Conservation (phyloP, 768 basidiomycete genomes). For the Imleria badia region DNA sequence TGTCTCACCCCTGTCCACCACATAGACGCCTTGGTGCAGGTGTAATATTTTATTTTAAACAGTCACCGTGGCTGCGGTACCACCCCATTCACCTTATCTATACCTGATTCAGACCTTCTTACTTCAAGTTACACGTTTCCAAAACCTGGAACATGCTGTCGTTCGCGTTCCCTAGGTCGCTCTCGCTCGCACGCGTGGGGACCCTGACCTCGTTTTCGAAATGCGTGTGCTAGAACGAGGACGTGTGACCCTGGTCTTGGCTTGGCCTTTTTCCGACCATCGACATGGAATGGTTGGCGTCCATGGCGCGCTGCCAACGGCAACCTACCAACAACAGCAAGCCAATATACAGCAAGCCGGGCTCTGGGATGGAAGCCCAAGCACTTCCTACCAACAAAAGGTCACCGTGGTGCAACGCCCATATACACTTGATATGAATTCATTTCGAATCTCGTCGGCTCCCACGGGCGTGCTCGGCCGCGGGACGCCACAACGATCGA, state of each 20-base stretch:
- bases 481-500: constrained; percentile 12
- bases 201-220: constrained; percentile 19
- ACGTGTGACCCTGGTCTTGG: constrained; percentile 3
- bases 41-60: neutral
- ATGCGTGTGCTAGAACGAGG: neutral
- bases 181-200: constrained; percentile 12
- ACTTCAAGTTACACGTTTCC: neutral
- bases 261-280: neutral
- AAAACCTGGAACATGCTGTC: constrained; percentile 9
- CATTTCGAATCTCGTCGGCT: constrained; percentile 3
- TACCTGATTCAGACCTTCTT: neutral
- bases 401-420: neutral
- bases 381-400: neutral
- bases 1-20: constrained; percentile 12
- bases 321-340: neutral
- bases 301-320: neutral
- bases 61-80: constrained; percentile 1
- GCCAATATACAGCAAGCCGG: constrained; percentile 3
- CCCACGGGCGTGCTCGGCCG: constrained; percentile 12
- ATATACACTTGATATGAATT: constrained; percentile 3
- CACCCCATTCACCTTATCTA: neutral
- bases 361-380: neutral
- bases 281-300: neutral
- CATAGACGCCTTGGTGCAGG: neutral
- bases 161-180: constrained; percentile 1